phyloP scores from a whole-genome alignment of 768 basidiomycete genomes.

The Mycena capillaripes region DNA sequence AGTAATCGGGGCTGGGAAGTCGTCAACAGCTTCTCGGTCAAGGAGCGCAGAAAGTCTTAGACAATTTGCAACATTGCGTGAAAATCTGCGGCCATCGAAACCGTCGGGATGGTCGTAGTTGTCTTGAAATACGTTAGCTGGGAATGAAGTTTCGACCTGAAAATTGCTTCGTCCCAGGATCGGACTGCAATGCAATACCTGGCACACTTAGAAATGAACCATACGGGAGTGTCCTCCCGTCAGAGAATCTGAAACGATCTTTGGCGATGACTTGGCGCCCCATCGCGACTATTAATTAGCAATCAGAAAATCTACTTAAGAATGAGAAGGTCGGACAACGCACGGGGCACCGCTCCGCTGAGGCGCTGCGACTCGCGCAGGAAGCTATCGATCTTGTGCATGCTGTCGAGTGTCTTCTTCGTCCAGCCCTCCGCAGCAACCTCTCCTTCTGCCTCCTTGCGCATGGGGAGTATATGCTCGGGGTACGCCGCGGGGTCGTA shows the following conservation, averaged over 20 bases:
- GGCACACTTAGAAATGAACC: slow-evolving; percentile 44
- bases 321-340: neutral
- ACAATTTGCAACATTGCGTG: too few species aligned
- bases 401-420: slow-evolving; percentile 47
- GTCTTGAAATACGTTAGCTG: too few species aligned
- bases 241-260: slow-evolving; percentile 50
- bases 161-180: too few species aligned
- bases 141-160: too few species aligned
- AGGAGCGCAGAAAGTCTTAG: too few species aligned
- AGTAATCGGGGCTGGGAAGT: too few species aligned
- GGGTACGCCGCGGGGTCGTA: slow-evolving; percentile 37
- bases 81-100: too few species aligned
- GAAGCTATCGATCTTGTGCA: slow-evolving; percentile 43
- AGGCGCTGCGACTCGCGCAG: slow-evolving; percentile 43
- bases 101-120: too few species aligned
- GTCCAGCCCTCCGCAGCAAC: slow-evolving; percentile 48
- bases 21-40: too few species aligned
- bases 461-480: slow-evolving; percentile 39
- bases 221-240: slow-evolving; percentile 51
- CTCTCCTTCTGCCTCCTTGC: slow-evolving; percentile 43
- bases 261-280: slow-evolving; percentile 43
- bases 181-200: too few species aligned
- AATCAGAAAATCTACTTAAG: neutral
- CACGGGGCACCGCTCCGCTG: slow-evolving; percentile 19
- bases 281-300: slow-evolving; percentile 43